A percentile compares a stretch with the other conserved stretches of the same genome.
Conservation (phyloP, 2,329 filamentous ascomycete genomes). For the Shiraia sp. region DNA sequence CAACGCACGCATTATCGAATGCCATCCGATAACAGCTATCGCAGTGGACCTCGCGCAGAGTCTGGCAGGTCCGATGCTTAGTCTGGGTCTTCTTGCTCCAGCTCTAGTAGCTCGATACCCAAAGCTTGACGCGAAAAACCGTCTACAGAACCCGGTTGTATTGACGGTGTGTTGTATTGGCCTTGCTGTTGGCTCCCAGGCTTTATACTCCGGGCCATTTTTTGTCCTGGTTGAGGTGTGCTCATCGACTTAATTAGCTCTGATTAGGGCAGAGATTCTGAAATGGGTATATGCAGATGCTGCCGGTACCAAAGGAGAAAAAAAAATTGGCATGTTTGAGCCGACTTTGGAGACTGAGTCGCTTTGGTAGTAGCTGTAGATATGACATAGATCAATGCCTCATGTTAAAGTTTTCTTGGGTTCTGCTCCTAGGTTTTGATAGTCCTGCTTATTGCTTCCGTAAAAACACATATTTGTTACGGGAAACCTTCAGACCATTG, state of each 20-base stretch:
- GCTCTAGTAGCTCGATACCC: conserved; percentile 21
- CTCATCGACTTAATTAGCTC: not conserved
- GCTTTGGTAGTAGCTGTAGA: too few relatives aligned
- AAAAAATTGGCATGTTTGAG: too few relatives aligned
- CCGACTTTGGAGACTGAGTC: too few relatives aligned
- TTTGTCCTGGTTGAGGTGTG: conserved; percentile 32
- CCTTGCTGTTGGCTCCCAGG: conserved; percentile 40
- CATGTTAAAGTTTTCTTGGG: too few relatives aligned
- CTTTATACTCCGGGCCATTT: conserved; percentile 38
- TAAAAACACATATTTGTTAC: too few relatives aligned
- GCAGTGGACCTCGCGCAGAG: conserved; percentile 31
- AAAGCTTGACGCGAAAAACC: conserved; percentile 32
- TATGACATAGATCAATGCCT: too few relatives aligned
- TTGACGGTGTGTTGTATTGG: conserved; percentile 33
- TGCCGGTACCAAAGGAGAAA: too few relatives aligned
- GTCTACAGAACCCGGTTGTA: conserved; percentile 25
- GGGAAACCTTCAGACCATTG: too few relatives aligned
- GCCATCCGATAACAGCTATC: conserved; percentile 27
- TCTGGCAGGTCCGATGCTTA: conserved; percentile 30
- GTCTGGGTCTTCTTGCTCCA: conserved; percentile 24
- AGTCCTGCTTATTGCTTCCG: too few relatives aligned
- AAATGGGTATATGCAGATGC: too few relatives aligned
- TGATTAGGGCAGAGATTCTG: not conserved
- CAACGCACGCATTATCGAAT: conserved; percentile 25
- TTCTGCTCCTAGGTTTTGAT: too few relatives aligned